These are phyloP conservation scores for Lyophyllum semitale DNA, from an alignment of 768 basidiomycete species.

Conservation along the genomic window DNA sequence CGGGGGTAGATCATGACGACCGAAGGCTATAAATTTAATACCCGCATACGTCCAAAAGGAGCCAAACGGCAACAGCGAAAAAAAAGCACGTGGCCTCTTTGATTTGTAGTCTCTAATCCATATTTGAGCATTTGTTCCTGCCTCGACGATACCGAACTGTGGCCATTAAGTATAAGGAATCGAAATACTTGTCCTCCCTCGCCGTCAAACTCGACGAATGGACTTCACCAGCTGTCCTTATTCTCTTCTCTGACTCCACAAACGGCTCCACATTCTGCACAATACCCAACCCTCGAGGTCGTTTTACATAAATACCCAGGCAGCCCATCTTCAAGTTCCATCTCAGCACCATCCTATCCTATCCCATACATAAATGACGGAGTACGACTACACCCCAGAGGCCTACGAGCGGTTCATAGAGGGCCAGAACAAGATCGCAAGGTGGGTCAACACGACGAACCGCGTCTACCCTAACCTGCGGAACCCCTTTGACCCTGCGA, in stretches of 20 bases:
- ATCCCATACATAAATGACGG: constrained; percentile 16
- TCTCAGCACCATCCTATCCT: not conserved
- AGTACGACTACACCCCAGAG: constrained; percentile 25
- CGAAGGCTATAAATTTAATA: too few species aligned
- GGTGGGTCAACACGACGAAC: constrained; percentile 17
- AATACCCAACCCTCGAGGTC: not conserved
- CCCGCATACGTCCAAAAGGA: too few species aligned
- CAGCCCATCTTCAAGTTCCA: too few species aligned
- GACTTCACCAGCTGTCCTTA: not conserved
- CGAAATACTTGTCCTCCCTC: too few species aligned
- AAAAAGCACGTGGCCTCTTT: too few species aligned
- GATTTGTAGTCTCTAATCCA: too few species aligned
- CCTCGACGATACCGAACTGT: too few species aligned
- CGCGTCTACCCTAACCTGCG: constrained; percentile 6
- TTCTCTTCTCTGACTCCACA: not conserved
- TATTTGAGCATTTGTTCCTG: too few species aligned
- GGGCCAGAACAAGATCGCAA: constrained; percentile 16
- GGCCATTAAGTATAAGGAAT: too few species aligned
- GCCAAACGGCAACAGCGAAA: too few species aligned
- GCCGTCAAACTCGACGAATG: constrained; percentile 2
- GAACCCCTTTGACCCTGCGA: constrained; percentile 15
- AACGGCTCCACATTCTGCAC: not conserved
- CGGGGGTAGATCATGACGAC: too few species aligned
- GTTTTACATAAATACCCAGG: not conserved
- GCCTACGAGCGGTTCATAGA: constrained; percentile 18